These are phyloP conservation scores for Nemania diffusa DNA, from an alignment of 2,329 filamentous ascomycete genomes.

Conservation along the genomic window DNA sequence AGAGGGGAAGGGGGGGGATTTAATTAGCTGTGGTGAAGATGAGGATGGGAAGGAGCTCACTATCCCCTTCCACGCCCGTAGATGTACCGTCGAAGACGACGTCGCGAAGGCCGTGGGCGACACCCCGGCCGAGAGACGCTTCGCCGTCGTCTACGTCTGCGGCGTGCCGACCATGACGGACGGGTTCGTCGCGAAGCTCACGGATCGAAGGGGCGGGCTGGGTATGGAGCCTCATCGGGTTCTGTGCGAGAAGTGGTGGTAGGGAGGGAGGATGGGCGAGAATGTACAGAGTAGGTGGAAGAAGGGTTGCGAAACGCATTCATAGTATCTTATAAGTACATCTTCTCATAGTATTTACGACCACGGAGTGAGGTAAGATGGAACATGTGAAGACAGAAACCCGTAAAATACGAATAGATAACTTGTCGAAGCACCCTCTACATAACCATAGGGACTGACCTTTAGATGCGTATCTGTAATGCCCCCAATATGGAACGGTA, in stretches of 20 bases:
- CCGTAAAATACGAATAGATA: no score
- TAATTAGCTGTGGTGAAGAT: slow-evolving; percentile 13
- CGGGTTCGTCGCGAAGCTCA: slow-evolving; percentile 64
- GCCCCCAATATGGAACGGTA: no score
- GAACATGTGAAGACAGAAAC: no score
- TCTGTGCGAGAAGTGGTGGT: slow-evolving; percentile 74
- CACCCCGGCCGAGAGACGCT: slow-evolving; percentile 49
- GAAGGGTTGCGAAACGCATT: no score
- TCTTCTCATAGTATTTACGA: no score
- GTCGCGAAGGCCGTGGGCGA: slow-evolving; percentile 54
- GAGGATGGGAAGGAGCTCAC: slow-evolving; percentile 26
- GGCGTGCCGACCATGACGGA: slow-evolving; percentile 77
- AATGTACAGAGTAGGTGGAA: not conserved
- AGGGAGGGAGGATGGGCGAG: not conserved
- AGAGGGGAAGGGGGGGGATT: slow-evolving; percentile 1
- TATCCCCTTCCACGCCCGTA: slow-evolving; percentile 50
- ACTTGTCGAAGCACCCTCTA: no score
- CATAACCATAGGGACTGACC: no score
- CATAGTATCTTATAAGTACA: no score
- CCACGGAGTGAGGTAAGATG: no score
- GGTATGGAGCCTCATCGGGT: slow-evolving; percentile 60
- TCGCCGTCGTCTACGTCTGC: slow-evolving; percentile 72
- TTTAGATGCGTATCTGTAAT: no score
- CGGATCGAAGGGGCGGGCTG: slow-evolving; percentile 42
- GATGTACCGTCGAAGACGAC: slow-evolving; percentile 56